These are phyloP conservation scores for Oryza punctata DNA, from an alignment of 176 grass and related monocot species.

Conservation along the genomic window DNA sequence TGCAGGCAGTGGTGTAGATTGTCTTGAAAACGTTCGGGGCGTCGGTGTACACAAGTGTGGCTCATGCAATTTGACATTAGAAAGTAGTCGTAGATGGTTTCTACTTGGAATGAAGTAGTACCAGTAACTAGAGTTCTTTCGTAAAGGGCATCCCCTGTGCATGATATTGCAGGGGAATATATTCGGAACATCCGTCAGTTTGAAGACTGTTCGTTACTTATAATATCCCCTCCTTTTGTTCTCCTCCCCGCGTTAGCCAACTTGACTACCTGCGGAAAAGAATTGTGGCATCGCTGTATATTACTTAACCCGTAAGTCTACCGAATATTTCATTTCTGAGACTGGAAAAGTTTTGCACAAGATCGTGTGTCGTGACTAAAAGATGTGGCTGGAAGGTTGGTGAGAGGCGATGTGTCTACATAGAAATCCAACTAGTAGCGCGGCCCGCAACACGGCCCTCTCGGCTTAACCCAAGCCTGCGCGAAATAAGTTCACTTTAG, in stretches of 20 bases:
- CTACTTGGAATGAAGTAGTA: background rate
- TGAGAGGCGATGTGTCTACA: too few relatives aligned
- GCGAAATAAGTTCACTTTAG: too few relatives aligned
- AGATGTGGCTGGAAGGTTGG: background rate
- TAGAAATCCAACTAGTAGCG: background rate
- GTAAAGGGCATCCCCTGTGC: background rate
- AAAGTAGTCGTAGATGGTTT: background rate
- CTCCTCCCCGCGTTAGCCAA: background rate
- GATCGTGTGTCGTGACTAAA: background rate
- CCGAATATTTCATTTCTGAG: background rate
- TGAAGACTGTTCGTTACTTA: conserved; percentile 26
- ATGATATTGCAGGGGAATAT: conserved; percentile 30
- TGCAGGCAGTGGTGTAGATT: background rate
- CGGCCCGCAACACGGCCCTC: background rate
- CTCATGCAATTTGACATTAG: background rate
- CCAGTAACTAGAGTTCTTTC: background rate
- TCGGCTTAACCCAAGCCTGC: background rate
- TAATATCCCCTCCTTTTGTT: background rate
- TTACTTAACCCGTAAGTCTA: background rate
- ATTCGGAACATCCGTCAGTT: conserved; percentile 38
- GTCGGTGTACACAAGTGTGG: background rate
- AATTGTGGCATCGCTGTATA: background rate
- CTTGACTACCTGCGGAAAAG: background rate
- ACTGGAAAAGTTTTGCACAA: background rate
- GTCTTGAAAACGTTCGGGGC: background rate